Evolutionary conservation across 2,329 filamentous ascomycete species (phyloP), one percentile per base, ranked within the genome.

Genomic region (Waltergamsia citrina): DNA sequence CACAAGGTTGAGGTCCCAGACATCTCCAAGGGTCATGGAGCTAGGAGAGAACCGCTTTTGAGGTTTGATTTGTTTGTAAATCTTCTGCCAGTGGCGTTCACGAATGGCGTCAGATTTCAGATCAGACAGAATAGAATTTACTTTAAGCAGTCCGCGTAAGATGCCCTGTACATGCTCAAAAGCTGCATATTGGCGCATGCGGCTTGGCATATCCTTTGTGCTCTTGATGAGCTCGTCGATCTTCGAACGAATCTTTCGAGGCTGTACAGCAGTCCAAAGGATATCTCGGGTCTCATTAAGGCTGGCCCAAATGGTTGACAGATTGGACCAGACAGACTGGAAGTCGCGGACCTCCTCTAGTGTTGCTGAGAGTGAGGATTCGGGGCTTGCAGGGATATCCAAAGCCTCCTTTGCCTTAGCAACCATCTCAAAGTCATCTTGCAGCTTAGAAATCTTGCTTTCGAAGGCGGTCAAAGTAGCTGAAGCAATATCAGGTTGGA

Each of bases 141-240:
- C 86, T 56, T 94, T 96, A 42, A 95, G 71, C 32, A 94, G 73
- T 41, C 88, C 81, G 29, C 87, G 83, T 26, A 98, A 74, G 20
- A 93, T 84, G 42, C 78, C 86, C 54, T 98, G 93, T 25, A 98
- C 87, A 51, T 98, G 90, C 58, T 98, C 93, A 53, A 98, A 99
- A n/a, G 93, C 93, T 46, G 93, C 90, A 57, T 99, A 99, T 52
- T 98, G 93, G 40, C 93, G 81, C 90, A 98, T 96, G 39, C 92
- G 81, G 59, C 87, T 94, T 0, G 93, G 92, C 92, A 98, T 96
- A 42, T 96, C 90, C 62, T 94, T 96, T 23, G 88, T 96, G 74
- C 94, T 94, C 66, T 94, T 94, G 56, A 96, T 85, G 34, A 96
- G 72, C 31, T 82, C 81, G 51, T 98, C 90, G 33, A 99, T 80